These are phyloP conservation scores for Pseudomassariella vexata DNA, from an alignment of 2,329 filamentous ascomycete species.

Conservation along the genomic window DNA sequence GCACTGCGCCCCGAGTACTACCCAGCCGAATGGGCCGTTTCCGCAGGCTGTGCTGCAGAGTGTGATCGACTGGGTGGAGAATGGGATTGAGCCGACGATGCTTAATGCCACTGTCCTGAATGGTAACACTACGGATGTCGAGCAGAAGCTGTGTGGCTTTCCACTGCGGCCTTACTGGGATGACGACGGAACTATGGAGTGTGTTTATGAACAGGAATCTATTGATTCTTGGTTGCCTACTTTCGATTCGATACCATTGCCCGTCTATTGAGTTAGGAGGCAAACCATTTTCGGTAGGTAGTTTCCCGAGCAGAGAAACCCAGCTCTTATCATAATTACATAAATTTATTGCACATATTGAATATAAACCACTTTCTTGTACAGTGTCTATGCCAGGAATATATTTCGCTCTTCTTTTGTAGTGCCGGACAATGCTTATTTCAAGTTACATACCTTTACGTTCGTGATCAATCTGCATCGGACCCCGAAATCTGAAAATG, in stretches of 20 bases:
- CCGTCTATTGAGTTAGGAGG: no score
- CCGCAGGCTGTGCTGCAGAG: slow-evolving; percentile 1
- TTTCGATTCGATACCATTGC: slow-evolving; percentile 3
- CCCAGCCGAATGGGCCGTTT: slow-evolving; percentile 3
- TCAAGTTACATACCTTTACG: no score
- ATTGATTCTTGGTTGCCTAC: slow-evolving; percentile 4
- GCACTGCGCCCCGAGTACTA: slow-evolving; percentile 1
- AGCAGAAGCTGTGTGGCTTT: slow-evolving; percentile 2
- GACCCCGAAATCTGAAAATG: no score
- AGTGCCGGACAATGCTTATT: no score
- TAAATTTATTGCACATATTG: no score
- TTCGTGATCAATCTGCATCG: no score
- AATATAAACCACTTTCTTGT: no score
- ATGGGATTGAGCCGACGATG: slow-evolving; percentile 1
- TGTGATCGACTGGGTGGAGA: slow-evolving; percentile 4
- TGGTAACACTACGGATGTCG: not conserved
- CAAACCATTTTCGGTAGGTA: no score
- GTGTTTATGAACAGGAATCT: slow-evolving; percentile 3
- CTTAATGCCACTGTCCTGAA: not conserved
- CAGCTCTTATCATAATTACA: no score
- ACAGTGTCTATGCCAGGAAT: no score
- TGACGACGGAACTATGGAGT: slow-evolving; percentile 1
- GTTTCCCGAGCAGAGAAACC: no score
- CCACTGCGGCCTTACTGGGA: slow-evolving; percentile 1
- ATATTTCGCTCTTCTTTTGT: no score